These are phyloP conservation scores for Aegilops tauschii DNA, from an alignment of 176 grass and related monocot genomes.

Conservation along the genomic window DNA sequence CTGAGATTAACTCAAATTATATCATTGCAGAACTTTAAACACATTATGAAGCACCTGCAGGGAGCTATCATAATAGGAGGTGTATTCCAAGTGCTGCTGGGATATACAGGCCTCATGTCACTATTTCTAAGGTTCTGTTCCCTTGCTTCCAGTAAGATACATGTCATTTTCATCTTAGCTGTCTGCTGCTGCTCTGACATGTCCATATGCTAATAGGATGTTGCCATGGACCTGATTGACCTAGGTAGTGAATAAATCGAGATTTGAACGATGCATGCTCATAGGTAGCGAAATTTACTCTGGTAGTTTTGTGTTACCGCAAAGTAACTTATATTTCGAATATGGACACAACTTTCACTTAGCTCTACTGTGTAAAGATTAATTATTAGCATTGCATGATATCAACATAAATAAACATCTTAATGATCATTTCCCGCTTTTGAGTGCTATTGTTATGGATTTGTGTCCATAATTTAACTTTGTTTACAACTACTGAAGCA, in stretches of 20 bases:
- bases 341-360: neutral
- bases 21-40: slow-evolving; percentile 86
- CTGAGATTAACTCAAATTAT: neutral
- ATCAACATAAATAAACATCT: neutral
- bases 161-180: neutral
- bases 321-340: neutral
- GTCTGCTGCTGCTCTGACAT: neutral
- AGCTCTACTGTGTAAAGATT: neutral
- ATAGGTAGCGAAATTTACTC: neutral
- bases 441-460: neutral
- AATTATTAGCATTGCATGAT: neutral
- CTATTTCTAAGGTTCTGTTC: slow-evolving; percentile 57
- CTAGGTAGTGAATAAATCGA: neutral
- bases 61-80: slow-evolving; percentile 89
- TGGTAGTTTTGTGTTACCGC: neutral
- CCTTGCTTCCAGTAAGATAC: neutral
- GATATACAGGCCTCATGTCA: slow-evolving; percentile 87
- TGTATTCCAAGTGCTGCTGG: slow-evolving; percentile 83
- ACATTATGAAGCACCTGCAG: slow-evolving; percentile 97
- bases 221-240: neutral
- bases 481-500: neutral
- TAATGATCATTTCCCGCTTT: neutral
- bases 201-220: neutral
- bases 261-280: slow-evolving; percentile 4
- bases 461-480: neutral